phyloP scores from a whole-genome alignment of 2,329 filamentous ascomycete genomes.

The Calonectria honghensis region DNA sequence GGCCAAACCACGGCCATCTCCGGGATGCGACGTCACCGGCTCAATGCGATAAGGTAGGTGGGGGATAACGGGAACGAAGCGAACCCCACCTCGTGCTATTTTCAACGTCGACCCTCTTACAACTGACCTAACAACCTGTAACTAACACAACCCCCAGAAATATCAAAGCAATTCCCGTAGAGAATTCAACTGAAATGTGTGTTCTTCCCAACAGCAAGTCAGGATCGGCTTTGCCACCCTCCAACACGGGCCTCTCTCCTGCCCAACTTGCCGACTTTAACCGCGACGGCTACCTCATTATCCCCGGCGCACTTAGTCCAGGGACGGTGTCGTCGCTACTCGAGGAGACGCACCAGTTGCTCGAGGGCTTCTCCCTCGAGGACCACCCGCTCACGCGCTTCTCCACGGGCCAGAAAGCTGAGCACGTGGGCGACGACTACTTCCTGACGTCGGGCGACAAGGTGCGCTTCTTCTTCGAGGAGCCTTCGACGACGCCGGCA shows the following conservation, averaged over 20 bases:
- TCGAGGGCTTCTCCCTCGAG: constrained; percentile 84
- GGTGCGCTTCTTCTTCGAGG: constrained; percentile 97
- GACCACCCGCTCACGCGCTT: constrained; percentile 96
- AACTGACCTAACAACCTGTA: background rate
- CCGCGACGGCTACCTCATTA: constrained; percentile 91
- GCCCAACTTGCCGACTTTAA: constrained; percentile 84
- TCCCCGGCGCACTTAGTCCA: constrained; percentile 83
- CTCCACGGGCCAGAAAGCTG: constrained; percentile 84
- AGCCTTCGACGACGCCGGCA: constrained; percentile 83
- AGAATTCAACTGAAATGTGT: constrained; percentile 7
- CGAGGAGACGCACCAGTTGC: constrained; percentile 82
- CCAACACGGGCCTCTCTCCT: constrained; percentile 76
- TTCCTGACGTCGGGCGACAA: constrained; percentile 94
- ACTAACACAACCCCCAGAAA: background rate
- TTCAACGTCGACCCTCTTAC: constrained; percentile 36
- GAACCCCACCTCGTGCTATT: constrained; percentile 47
- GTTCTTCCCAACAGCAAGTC: background rate
- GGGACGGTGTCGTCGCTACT: constrained; percentile 81
- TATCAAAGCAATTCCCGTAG: background rate
- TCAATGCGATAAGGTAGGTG: constrained; percentile 44
- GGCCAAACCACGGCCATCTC: constrained; percentile 30
- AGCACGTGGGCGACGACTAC: constrained; percentile 95
- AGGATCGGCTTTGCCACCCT: background rate
- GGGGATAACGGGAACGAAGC: constrained; percentile 49
- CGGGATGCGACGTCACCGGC: constrained; percentile 39